Evolutionary conservation across 2,329 filamentous ascomycete species (phyloP).

Genomic region (Acrocalymma vagum): DNA sequence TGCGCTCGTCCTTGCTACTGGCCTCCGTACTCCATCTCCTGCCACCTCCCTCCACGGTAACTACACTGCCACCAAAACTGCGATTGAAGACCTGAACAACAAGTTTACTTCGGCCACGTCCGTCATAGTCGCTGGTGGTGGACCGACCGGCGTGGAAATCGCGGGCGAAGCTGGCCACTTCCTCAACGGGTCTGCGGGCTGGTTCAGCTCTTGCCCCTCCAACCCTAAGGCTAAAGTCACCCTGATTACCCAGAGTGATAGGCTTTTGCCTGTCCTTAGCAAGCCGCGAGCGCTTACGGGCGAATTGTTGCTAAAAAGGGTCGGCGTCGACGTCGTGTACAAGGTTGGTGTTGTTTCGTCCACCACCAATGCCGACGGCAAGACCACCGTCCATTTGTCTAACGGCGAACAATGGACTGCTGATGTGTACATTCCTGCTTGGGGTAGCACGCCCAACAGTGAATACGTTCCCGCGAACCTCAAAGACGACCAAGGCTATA

Average conservation of each 20-base stretch:
- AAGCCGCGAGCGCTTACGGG: slow-evolving; percentile 41
- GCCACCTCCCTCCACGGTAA: too few relatives aligned
- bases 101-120: slow-evolving; percentile 30
- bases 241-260: slow-evolving; percentile 45
- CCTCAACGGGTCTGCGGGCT: slow-evolving; percentile 33
- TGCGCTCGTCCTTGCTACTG: too few relatives aligned
- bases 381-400: slow-evolving; percentile 39
- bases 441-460: slow-evolving; percentile 58
- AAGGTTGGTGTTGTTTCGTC: slow-evolving; percentile 36
- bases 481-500: slow-evolving; percentile 53
- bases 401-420: slow-evolving; percentile 54
- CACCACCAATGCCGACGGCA: slow-evolving; percentile 39
- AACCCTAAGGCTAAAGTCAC: slow-evolving; percentile 45
- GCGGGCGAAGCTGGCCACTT: slow-evolving; percentile 43
- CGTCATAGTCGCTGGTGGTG: slow-evolving; percentile 45
- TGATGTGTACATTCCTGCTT: slow-evolving; percentile 59
- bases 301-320: slow-evolving; percentile 51
- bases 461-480: slow-evolving; percentile 56
- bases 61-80: too few relatives aligned
- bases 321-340: slow-evolving; percentile 53
- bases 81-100: background rate
- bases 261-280: slow-evolving; percentile 49
- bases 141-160: slow-evolving; percentile 43
- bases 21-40: too few relatives aligned
- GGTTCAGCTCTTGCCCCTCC: slow-evolving; percentile 35